These are phyloP conservation scores for Trypanosoma boissoni DNA, from an alignment of 208 protist genomes.

Conservation along the genomic window DNA sequence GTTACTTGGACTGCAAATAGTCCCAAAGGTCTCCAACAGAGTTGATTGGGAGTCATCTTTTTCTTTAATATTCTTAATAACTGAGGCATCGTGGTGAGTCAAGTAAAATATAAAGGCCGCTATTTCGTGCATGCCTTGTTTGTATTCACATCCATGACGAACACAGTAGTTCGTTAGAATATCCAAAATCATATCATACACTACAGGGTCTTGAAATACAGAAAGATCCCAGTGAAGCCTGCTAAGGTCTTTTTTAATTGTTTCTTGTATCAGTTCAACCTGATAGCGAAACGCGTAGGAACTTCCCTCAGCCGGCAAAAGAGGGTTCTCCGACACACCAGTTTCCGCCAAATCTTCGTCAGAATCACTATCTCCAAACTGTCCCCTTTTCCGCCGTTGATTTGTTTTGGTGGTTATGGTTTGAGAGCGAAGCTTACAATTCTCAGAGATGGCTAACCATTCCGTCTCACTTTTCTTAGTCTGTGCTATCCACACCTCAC, in stretches of 20 bases:
- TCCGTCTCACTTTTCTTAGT: slow-evolving; percentile 2
- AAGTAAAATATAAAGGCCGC: slow-evolving; percentile 79
- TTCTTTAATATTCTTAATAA: slow-evolving; percentile 12
- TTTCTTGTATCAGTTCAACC: slow-evolving; percentile 33
- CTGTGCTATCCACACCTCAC: slow-evolving; percentile 8
- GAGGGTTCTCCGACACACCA: slow-evolving; percentile 42
- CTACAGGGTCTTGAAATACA: slow-evolving; percentile 33
- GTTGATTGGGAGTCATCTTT: not conserved
- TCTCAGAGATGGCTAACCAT: slow-evolving; percentile 15
- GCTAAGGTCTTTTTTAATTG: slow-evolving; percentile 57
- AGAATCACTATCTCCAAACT: slow-evolving; percentile 22
- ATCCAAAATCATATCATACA: slow-evolving; percentile 35
- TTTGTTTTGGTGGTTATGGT: not conserved
- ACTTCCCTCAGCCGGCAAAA: slow-evolving; percentile 43
- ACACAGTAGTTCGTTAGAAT: slow-evolving; percentile 70
- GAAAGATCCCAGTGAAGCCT: slow-evolving; percentile 65
- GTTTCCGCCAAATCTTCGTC: slow-evolving; percentile 18
- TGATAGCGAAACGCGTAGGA: slow-evolving; percentile 60
- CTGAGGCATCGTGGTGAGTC: slow-evolving; percentile 30
- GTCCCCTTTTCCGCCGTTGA: not conserved
- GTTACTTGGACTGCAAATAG: slow-evolving; percentile 6
- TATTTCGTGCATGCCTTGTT: slow-evolving; percentile 92
- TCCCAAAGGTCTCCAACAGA: slow-evolving; percentile 5
- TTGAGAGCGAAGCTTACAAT: slow-evolving; percentile 3
- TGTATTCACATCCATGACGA: slow-evolving; percentile 54